Evolutionary conservation across 2,329 filamentous ascomycete species (phyloP), one percentile per base, ranked within the genome.

Genomic region (Talaromyces sp.): DNA sequence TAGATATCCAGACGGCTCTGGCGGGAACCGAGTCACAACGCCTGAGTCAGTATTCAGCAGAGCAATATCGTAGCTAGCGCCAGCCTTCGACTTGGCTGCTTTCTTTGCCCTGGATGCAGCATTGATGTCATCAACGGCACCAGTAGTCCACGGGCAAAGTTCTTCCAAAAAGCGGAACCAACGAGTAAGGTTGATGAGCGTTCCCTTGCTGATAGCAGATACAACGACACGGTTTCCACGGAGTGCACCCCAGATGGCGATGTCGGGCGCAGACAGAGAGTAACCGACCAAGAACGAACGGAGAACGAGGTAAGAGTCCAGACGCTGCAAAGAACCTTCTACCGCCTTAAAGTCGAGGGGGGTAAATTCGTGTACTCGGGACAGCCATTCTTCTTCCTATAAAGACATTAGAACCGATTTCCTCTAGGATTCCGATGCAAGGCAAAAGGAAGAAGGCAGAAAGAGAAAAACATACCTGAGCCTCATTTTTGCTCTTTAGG

Each of bases 1-100:
- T 52, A 97, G 86, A 74, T 96, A 96, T 64, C 92, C 92, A 67
- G 92, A 96, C 65, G 93, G 93, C 86, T 97, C 93, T 3, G 93
- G 93, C 17, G 93, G 88, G 79, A 98, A 98, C 69, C 93, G 84
- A 25, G 92, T 96, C 22, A 97, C 91, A 62, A 98, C 92, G 3
- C 92, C 92, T 73, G 93, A 88, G 42, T 93, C 91, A 9, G 90
- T 88, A 73, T 96, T 90, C 70, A 90, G 87, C 42, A 97, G 83
- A 2, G 88, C 89, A 74, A 97, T 90, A 72, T 96, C 92, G 78
- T 95, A 98, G 81, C 87, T 96, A 62, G 85, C 92, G 65, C 91
- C 91, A 58, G 90, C 88, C 74, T 91, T 91, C 71, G 85, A 88
- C 66, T 84, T 85, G 25, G 85, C 85, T 42, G 82, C 82, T 66